Evolutionary conservation across 305 asterid genomes (phyloP), one percentile per base, ranked within the genome.

Genomic region (Fraxinus xanthoxyloides): DNA sequence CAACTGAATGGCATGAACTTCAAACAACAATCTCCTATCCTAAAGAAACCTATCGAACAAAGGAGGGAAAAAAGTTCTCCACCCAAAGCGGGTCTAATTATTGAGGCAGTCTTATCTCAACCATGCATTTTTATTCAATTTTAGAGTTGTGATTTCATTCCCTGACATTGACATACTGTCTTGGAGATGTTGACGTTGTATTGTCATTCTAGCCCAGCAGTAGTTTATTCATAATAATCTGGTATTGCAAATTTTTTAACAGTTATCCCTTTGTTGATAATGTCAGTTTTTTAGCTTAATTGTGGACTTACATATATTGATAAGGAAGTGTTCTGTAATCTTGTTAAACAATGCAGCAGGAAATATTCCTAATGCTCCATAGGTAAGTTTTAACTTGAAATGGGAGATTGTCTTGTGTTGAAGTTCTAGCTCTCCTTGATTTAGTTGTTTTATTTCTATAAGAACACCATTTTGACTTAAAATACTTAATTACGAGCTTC

Each of bases 101-200:
- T 63, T 63, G 72, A 9, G 32, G 72, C 17, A 3, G 30, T 21
- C 5, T 10, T 38, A 19, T 23, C 28, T 19, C 70, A 13, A 63
- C 31, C 31, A 24, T 13, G 32, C 67, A 70, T 61, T 73, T 73
- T 31, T 54, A 21, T 35, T 59, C 21, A 51, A 40, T 56, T 54
- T 36, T 13, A 10, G 23, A 34, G 75, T 35, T 38, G 4, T 69
- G 1, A 35, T 63, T n/a, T 40, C 28, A 79, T 76, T 9, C 40
- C 82, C 72, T 35, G 54, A 59, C 35, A 23, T 13, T 36, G 78
- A 34, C 65, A 30, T 82, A 32, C 51, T 77, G 81, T 75, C 77
- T 36, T 23, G 43, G 72, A 51, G 67, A 75, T 51, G 17, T 74
- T 6, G 24, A 26, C 54, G 28, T 36, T 61, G 54, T 36, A 30